phyloP scores from a whole-genome alignment of 495 filamentous ascomycete genomes.

The Penicillium riverlandense region DNA sequence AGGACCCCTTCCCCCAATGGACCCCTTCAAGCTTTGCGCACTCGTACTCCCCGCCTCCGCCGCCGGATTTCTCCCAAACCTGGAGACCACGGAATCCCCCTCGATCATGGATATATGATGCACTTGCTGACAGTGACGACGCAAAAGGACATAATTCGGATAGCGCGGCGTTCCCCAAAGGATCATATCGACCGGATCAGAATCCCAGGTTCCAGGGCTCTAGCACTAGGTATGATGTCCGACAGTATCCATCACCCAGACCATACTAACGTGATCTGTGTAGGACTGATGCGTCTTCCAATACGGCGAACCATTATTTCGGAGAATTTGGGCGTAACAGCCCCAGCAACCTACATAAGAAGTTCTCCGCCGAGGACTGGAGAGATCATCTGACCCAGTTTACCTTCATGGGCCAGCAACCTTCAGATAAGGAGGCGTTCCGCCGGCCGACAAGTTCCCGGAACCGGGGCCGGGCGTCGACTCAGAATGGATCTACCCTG shows the following conservation, averaged over 20 bases:
- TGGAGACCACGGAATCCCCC: conserved; percentile 7
- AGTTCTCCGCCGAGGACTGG: conserved; percentile 57
- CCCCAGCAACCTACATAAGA: conserved; percentile 71
- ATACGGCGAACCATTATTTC: conserved; percentile 2
- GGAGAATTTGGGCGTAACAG: conserved; percentile 43
- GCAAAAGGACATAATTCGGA: conserved; percentile 34
- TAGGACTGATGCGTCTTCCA: conserved; percentile 4
- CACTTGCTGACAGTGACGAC: conserved; percentile 18
- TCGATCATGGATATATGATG: conserved; percentile 9
- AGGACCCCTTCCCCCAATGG: conserved; percentile 11
- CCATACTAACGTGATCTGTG: background rate
- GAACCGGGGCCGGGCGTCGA: conserved; percentile 20
- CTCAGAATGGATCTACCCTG: conserved; percentile 10
- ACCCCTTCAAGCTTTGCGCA: background rate
- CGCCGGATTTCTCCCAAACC: background rate
- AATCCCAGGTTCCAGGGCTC: conserved; percentile 7
- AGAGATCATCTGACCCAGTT: conserved; percentile 42
- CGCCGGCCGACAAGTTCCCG: conserved; percentile 25
- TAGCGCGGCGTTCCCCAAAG: conserved; percentile 22
- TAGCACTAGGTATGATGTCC: conserved; percentile 15
- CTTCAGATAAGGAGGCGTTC: conserved; percentile 22
- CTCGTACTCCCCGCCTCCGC: conserved; percentile 4
- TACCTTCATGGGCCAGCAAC: conserved; percentile 43
- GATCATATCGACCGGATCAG: conserved; percentile 10
- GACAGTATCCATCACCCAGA: too few species aligned